Conservation (phyloP, 1,284 basidiomycete genomes). For the Blastosporella zonata region DNA sequence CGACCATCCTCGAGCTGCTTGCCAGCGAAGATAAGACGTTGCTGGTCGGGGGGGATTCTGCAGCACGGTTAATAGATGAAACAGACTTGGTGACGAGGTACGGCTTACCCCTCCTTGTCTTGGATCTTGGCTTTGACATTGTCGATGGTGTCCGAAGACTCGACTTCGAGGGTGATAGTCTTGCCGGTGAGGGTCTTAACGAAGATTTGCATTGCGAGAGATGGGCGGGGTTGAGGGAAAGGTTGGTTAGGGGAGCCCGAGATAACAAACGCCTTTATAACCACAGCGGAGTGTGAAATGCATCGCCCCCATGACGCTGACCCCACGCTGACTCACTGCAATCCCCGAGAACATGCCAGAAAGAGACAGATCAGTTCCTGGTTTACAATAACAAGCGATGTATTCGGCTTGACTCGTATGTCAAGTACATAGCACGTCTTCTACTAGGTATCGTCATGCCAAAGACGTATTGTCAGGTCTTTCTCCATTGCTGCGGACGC, state of each 20-base stretch:
- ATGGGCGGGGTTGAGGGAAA: slow-evolving; percentile 13
- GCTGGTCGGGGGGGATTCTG: slow-evolving; percentile 37
- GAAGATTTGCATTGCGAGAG: slow-evolving; percentile 65
- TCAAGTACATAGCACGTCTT: background rate
- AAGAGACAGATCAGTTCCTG: slow-evolving; percentile 2
- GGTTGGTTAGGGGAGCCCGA: background rate
- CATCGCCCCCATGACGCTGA: slow-evolving; percentile 25
- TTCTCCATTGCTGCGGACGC: slow-evolving; percentile 85
- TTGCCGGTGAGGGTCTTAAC: slow-evolving; percentile 86
- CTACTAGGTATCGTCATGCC: slow-evolving; percentile 50
- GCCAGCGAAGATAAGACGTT: slow-evolving; percentile 37
- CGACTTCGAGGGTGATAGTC: slow-evolving; percentile 88
- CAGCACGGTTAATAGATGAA: background rate
- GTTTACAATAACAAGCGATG: background rate
- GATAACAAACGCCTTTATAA: slow-evolving; percentile 24
- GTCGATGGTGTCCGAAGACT: slow-evolving; percentile 41
- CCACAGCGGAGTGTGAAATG: slow-evolving; percentile 37
- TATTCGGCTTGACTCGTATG: background rate
- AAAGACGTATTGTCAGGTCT: slow-evolving; percentile 76
- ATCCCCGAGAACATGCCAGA: slow-evolving; percentile 21
- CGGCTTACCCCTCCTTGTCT: slow-evolving; percentile 66
- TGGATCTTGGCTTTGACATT: slow-evolving; percentile 74
- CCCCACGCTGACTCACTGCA: slow-evolving; percentile 23
- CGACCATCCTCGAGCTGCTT: slow-evolving; percentile 38
- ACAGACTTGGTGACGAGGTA: background rate